Evolutionary conservation across 176 grass and related monocot genomes (phyloP).

Genomic region (Dactylis glomerata): DNA sequence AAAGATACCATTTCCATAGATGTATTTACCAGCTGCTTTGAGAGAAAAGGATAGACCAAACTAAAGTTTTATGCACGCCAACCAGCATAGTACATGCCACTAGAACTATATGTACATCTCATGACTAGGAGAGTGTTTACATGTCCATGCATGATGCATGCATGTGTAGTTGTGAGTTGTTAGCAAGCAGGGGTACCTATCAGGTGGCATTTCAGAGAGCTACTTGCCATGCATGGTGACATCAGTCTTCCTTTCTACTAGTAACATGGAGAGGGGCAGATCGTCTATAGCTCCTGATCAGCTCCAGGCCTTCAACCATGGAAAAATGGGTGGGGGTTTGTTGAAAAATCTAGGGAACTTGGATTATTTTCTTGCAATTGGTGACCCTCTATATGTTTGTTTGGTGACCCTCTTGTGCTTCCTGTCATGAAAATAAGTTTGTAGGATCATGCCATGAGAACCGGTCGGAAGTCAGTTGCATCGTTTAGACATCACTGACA

Average conservation of each 20-base stretch:
- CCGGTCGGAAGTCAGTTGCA: background rate
- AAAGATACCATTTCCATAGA: slow-evolving; percentile 31
- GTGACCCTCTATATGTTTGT: background rate
- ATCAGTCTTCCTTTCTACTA: slow-evolving; percentile 10
- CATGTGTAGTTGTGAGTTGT: slow-evolving; percentile 31
- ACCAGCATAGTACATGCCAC: background rate
- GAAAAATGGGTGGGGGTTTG: background rate
- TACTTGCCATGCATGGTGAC: slow-evolving; percentile 32
- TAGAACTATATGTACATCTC: slow-evolving; percentile 23
- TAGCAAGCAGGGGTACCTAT: slow-evolving; percentile 38
- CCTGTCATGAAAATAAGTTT: background rate
- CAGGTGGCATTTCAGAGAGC: slow-evolving; percentile 32
- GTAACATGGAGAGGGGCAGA: slow-evolving; percentile 3
- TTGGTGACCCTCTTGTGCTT: background rate
- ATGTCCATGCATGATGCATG: slow-evolving; percentile 3
- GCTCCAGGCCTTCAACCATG: background rate
- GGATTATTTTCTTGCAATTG: background rate
- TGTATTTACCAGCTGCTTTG: background rate
- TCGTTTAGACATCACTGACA: background rate
- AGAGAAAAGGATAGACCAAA: slow-evolving; percentile 17
- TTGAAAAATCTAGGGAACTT: background rate
- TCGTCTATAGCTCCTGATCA: slow-evolving; percentile 13
- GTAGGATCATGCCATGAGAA: background rate
- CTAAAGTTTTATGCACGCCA: slow-evolving; percentile 21
- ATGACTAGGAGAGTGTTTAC: slow-evolving; percentile 25